phyloP scores from a whole-genome alignment of 1,139 yeast genomes.

The Hemisphaericaspora xylofermentans region DNA sequence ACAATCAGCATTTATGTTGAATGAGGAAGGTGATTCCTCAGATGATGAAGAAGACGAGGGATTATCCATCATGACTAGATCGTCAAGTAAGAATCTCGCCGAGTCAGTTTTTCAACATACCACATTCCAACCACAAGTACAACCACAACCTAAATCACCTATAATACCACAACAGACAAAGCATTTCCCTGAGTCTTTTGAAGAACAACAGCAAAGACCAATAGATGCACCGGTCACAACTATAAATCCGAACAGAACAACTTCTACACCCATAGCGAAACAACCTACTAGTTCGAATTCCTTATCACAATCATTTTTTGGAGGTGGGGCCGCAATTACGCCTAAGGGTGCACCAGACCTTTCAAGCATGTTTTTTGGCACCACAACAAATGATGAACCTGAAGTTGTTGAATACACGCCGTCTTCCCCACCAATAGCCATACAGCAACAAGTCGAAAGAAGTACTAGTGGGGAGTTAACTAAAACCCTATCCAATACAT shows the following conservation, averaged over 20 bases:
- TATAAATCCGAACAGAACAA: slow-evolving; percentile 37
- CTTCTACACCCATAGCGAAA: slow-evolving; percentile 33
- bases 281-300: slow-evolving; percentile 45
- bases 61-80: slow-evolving; percentile 40
- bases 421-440: not conserved
- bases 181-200: slow-evolving; percentile 21
- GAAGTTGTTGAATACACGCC: not conserved
- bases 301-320: slow-evolving; percentile 36
- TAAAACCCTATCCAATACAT: slow-evolving; percentile 26
- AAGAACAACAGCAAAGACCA: slow-evolving; percentile 23
- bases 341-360: slow-evolving; percentile 5
- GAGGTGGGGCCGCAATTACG: slow-evolving; percentile 3
- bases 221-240: slow-evolving; percentile 25
- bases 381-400: slow-evolving; percentile 6
- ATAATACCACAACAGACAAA: slow-evolving; percentile 7
- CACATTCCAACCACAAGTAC: not conserved
- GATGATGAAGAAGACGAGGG: slow-evolving; percentile 33
- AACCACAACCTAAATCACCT: slow-evolving; percentile 18
- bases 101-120: slow-evolving; percentile 38
- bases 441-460: not conserved
- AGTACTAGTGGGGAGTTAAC: slow-evolving; percentile 4
- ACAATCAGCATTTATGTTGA: slow-evolving; percentile 17
- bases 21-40: slow-evolving; percentile 21
- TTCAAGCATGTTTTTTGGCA: slow-evolving; percentile 33
- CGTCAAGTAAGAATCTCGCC: slow-evolving; percentile 47